phyloP scores from a whole-genome alignment of 768 basidiomycete genomes.

The Serpula lacrymans region DNA sequence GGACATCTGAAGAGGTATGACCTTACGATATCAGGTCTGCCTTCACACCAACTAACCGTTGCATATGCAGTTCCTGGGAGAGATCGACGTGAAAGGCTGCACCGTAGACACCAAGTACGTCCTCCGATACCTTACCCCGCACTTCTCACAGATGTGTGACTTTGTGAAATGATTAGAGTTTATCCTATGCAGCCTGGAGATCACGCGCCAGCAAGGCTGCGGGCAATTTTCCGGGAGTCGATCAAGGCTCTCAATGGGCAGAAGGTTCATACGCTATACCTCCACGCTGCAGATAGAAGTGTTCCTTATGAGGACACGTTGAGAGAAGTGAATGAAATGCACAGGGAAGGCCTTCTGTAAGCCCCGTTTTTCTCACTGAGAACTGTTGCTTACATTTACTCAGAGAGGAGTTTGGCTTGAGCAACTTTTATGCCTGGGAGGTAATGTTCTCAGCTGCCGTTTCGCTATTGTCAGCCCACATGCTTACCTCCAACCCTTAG shows the following conservation, averaged over 20 bases:
- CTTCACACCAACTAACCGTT: background rate
- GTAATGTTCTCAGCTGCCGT: conserved; percentile 3
- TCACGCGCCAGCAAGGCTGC: conserved; percentile 9
- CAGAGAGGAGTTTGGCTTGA: conserved; percentile 13
- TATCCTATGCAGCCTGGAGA: conserved; percentile 6
- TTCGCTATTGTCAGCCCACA: background rate
- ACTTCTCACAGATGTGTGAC: background rate
- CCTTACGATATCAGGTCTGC: background rate
- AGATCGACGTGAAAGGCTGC: conserved; percentile 14
- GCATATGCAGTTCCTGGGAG: conserved; percentile 8
- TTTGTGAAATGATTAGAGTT: conserved; percentile 5
- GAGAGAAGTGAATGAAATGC: conserved; percentile 42
- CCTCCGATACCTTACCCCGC: background rate
- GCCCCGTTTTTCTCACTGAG: conserved; percentile 10
- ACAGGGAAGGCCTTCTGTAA: conserved; percentile 52
- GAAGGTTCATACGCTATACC: conserved; percentile 25
- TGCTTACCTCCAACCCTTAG: no score
- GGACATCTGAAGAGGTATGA: conserved; percentile 17
- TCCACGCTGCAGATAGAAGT: conserved; percentile 44
- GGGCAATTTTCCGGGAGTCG: conserved; percentile 12
- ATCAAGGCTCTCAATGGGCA: conserved; percentile 9
- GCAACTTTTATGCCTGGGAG: conserved; percentile 30
- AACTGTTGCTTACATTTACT: background rate
- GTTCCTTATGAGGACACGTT: conserved; percentile 46
- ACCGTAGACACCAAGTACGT: conserved; percentile 19